Evolutionary conservation across 768 basidiomycete genomes (phyloP).

Genomic region (Leccinellum rugosiceps): DNA sequence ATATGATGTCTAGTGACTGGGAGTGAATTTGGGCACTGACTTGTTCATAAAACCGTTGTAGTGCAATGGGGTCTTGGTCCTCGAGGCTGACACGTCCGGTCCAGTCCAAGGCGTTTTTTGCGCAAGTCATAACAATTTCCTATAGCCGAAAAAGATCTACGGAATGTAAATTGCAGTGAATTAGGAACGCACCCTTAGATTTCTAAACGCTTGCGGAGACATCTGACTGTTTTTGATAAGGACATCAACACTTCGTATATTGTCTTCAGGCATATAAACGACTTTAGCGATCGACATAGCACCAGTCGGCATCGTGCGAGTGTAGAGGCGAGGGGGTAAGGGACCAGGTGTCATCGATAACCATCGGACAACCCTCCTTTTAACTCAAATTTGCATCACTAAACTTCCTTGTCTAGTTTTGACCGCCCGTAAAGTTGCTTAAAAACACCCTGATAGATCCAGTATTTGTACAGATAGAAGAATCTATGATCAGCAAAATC

Average conservation of each 20-base stretch:
- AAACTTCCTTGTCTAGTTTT: constrained; percentile 2
- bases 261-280: constrained; percentile 9
- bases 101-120: neutral
- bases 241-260: neutral
- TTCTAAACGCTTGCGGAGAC: neutral
- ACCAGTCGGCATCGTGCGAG: neutral
- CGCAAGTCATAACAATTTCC: neutral
- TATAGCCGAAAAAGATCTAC: neutral
- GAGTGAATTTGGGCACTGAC: constrained; percentile 6
- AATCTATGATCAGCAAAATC: constrained; percentile 38
- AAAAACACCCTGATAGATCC: constrained; percentile 1
- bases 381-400: constrained; percentile 7
- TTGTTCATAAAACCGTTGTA: constrained; percentile 9
- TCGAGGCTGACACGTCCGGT: constrained; percentile 2
- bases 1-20: neutral
- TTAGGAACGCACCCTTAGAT: constrained; percentile 10
- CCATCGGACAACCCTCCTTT: neutral
- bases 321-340: neutral
- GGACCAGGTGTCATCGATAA: neutral
- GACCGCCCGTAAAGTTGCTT: neutral
- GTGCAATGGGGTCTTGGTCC: constrained; percentile 6
- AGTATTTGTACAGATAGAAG: constrained; percentile 12
- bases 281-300: constrained; percentile 1
- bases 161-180: neutral
- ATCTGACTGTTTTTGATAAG: neutral